These are phyloP conservation scores for Leptographium procerum DNA, from an alignment of 2,329 filamentous ascomycete genomes.

Conservation along the genomic window DNA sequence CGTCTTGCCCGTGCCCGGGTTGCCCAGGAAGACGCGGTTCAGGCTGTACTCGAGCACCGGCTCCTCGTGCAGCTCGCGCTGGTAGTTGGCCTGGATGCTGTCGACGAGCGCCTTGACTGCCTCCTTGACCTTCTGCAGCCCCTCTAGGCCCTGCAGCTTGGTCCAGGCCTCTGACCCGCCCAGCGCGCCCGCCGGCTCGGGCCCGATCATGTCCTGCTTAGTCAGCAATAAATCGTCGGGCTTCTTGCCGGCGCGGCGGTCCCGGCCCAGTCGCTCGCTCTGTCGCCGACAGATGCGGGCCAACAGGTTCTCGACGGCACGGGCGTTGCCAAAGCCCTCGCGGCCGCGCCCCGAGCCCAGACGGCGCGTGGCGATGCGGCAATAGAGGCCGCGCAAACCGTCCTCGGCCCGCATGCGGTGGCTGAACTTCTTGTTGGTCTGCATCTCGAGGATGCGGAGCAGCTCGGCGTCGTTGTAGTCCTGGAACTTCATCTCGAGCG, in stretches of 20 bases:
- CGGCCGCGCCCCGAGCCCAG: conserved; percentile 51
- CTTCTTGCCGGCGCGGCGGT: conserved; percentile 26
- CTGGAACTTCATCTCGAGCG: conserved; percentile 50
- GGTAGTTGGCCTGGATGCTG: conserved; percentile 51
- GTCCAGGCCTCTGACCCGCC: conserved; percentile 42
- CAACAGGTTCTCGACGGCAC: conserved; percentile 49
- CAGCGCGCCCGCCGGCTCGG: conserved; percentile 46
- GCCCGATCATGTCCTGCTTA: conserved; percentile 61
- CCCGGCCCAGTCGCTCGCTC: conserved; percentile 13
- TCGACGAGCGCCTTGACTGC: conserved; percentile 48
- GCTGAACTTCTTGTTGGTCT: conserved; percentile 42
- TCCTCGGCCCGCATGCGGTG: conserved; percentile 48
- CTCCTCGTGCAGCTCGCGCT: conserved; percentile 52
- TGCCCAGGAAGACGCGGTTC: conserved; percentile 60
- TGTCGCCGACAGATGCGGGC: neutral
- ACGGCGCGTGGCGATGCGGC: conserved; percentile 49
- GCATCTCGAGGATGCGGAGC: conserved; percentile 43
- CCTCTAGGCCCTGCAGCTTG: conserved; percentile 46
- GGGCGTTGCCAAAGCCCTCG: conserved; percentile 63
- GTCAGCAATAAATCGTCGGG: conserved; percentile 50
- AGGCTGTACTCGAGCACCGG: conserved; percentile 47
- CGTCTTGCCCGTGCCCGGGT: conserved; percentile 67
- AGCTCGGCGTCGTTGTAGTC: conserved; percentile 61
- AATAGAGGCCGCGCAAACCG: conserved; percentile 47
- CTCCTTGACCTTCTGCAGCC: conserved; percentile 51